phyloP scores from a whole-genome alignment of 108 stramenopile species.

The Mayamaea pseudoterrestris region DNA sequence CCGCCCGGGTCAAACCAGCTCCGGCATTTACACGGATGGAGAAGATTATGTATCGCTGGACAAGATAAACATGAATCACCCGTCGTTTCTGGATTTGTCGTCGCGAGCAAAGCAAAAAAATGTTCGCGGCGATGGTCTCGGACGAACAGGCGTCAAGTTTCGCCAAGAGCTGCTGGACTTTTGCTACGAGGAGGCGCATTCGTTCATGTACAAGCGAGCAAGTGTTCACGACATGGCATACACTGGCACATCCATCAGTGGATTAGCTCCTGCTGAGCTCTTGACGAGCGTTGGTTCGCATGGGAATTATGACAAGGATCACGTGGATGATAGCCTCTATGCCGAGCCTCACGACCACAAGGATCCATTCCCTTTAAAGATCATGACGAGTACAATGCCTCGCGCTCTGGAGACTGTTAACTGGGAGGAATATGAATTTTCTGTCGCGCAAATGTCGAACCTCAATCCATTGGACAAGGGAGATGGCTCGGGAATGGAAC shows the following conservation, averaged over 20 bases:
- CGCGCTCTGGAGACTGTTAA: conserved; percentile 63
- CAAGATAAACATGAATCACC: conserved; percentile 4
- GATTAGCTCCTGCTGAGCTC: conserved; percentile 25
- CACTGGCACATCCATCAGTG: conserved; percentile 57
- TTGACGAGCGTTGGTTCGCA: conserved; percentile 3
- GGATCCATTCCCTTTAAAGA: conserved; percentile 51
- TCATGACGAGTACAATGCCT: conserved; percentile 75
- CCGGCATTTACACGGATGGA: conserved; percentile 24
- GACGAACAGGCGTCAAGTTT: conserved; percentile 49
- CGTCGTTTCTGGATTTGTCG: conserved; percentile 18
- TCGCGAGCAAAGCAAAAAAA: conserved; percentile 10
- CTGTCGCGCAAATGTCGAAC: conserved; percentile 54
- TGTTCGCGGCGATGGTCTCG: conserved; percentile 44
- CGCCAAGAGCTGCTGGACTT: conserved; percentile 55
- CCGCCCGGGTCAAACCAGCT: conserved; percentile 72
- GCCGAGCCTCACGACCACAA: conserved; percentile 17
- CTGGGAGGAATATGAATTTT: conserved; percentile 36
- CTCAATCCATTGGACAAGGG: conserved; percentile 90
- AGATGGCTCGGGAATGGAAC: conserved; percentile 71
- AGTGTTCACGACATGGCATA: conserved; percentile 22
- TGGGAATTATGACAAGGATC: not conserved
- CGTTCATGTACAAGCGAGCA: conserved; percentile 38
- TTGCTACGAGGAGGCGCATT: conserved; percentile 44
- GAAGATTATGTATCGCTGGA: conserved; percentile 23
- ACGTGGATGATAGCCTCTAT: too few relatives aligned